phyloP scores from a whole-genome alignment of 2,329 filamentous ascomycete species.

The Ascochyta clinopodiicola region DNA sequence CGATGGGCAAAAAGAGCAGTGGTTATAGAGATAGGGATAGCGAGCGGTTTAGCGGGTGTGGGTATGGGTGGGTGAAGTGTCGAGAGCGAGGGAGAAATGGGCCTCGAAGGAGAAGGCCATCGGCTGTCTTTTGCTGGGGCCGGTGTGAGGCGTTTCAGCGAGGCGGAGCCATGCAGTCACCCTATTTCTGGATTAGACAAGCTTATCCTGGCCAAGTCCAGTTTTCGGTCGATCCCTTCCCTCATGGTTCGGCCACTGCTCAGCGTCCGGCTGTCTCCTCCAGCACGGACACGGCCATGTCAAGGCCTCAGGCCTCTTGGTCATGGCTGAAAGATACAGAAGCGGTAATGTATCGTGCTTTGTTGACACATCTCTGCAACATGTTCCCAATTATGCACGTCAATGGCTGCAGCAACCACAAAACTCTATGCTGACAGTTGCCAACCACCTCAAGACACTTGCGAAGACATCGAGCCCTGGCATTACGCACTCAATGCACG shows the following conservation, averaged over 20 bases:
- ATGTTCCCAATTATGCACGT: neutral
- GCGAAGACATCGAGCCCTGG: slow-evolving; percentile 11
- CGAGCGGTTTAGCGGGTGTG: slow-evolving; percentile 9
- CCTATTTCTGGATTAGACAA: slow-evolving; percentile 23
- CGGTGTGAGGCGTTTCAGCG: slow-evolving; percentile 35
- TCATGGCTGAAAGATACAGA: slow-evolving; percentile 2
- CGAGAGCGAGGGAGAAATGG: slow-evolving; percentile 13
- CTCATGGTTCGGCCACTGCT: slow-evolving; percentile 12
- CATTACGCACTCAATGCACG: slow-evolving; percentile 28
- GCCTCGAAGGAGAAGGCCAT: slow-evolving; percentile 13
- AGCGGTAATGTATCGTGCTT: slow-evolving; percentile 10
- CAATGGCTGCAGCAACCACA: neutral
- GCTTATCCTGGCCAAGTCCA: slow-evolving; percentile 15
- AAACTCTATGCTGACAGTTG: neutral
- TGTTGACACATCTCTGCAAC: neutral
- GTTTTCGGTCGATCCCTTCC: slow-evolving; percentile 12
- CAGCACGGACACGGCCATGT: neutral
- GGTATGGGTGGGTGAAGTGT: neutral
- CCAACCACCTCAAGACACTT: slow-evolving; percentile 6
- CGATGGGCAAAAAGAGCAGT: neutral
- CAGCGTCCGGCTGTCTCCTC: neutral
- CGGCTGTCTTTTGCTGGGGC: slow-evolving; percentile 35
- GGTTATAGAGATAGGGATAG: slow-evolving; percentile 11
- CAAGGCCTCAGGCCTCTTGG: neutral
- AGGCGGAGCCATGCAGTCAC: slow-evolving; percentile 18